phyloP scores from a whole-genome alignment of 768 basidiomycete genomes.

The Mycena haematopus region DNA sequence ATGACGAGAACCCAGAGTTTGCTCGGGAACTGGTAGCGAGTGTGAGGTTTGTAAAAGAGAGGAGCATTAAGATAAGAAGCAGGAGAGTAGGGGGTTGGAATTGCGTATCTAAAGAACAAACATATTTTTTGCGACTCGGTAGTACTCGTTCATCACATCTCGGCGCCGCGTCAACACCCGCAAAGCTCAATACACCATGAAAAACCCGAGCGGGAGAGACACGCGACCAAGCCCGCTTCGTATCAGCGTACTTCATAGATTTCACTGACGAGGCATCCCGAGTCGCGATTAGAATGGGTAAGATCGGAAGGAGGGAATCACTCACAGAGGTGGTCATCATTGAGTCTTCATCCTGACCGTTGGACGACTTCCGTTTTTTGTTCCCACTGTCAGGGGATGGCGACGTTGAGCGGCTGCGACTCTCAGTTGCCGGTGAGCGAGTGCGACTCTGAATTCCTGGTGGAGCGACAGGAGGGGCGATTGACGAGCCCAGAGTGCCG shows the following conservation, averaged over 20 bases:
- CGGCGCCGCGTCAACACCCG: neutral
- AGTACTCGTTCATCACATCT: conserved; percentile 3
- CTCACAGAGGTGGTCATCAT: neutral
- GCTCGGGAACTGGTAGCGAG: neutral
- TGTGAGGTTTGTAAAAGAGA: neutral
- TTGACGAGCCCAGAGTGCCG: neutral
- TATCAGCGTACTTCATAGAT: neutral
- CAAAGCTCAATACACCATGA: conserved; percentile 19
- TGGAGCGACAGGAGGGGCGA: neutral
- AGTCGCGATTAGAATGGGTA: neutral
- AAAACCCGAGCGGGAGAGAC: conserved; percentile 2
- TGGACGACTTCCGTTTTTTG: neutral
- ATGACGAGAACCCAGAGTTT: conserved; percentile 1
- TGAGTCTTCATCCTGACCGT: neutral
- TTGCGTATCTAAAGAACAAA: conserved; percentile 7
- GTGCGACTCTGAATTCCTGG: neutral
- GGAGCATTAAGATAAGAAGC: neutral
- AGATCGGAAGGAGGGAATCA: neutral
- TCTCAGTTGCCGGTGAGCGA: too few relatives aligned
- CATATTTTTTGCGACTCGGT: conserved; percentile 22
- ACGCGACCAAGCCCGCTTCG: neutral
- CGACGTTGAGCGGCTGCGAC: too few relatives aligned
- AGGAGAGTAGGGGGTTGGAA: conserved; percentile 6
- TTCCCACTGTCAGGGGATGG: too few relatives aligned
- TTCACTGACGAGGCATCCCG: conserved; percentile 4